phyloP scores from a whole-genome alignment of 352 stramenopile species.

The Phytophthora meadii region DNA sequence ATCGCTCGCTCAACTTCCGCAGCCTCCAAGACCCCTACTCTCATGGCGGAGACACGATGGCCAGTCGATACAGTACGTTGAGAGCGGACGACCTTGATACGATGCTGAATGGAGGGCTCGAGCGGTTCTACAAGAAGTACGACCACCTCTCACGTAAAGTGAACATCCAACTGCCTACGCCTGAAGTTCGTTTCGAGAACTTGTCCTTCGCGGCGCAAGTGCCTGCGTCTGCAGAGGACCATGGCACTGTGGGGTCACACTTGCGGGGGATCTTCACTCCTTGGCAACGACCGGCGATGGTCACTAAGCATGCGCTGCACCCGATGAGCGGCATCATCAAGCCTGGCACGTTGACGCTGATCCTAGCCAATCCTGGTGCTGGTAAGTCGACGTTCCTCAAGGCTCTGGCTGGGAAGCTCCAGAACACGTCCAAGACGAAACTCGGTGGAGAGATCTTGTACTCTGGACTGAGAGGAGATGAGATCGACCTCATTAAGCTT shows the following conservation, averaged over 20 bases:
- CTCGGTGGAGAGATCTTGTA: conserved; percentile 68
- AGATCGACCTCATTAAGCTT: conserved; percentile 75
- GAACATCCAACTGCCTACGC: conserved; percentile 25
- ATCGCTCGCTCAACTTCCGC: conserved; percentile 71
- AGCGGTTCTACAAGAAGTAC: too few species aligned
- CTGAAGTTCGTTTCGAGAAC: conserved; percentile 82
- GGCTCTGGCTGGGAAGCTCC: conserved; percentile 67
- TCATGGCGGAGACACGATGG: conserved; percentile 37
- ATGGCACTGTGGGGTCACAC: conserved; percentile 69
- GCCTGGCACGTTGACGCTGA: conserved; percentile 56
- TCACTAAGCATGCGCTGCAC: conserved; percentile 64
- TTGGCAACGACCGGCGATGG: conserved; percentile 52
- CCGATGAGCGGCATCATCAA: conserved; percentile 90
- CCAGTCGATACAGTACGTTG: conserved; percentile 48
- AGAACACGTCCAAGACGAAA: conserved; percentile 46
- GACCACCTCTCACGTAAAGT: too few species aligned
- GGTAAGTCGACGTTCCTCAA: conserved; percentile 86
- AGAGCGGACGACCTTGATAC: conserved; percentile 69
- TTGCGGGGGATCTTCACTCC: conserved; percentile 57
- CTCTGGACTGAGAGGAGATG: conserved; percentile 53
- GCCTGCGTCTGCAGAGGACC: conserved; percentile 41
- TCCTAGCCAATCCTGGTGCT: conserved; percentile 76
- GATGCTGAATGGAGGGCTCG: too few species aligned
- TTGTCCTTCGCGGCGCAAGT: conserved; percentile 70
- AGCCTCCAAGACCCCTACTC: conserved; percentile 80